Percentiles rank a stretch among this genome's conserved stretches.
These are phyloP conservation scores for Venturia carpophila DNA, from an alignment of 2,329 filamentous ascomycete species.

Conservation along the genomic window DNA sequence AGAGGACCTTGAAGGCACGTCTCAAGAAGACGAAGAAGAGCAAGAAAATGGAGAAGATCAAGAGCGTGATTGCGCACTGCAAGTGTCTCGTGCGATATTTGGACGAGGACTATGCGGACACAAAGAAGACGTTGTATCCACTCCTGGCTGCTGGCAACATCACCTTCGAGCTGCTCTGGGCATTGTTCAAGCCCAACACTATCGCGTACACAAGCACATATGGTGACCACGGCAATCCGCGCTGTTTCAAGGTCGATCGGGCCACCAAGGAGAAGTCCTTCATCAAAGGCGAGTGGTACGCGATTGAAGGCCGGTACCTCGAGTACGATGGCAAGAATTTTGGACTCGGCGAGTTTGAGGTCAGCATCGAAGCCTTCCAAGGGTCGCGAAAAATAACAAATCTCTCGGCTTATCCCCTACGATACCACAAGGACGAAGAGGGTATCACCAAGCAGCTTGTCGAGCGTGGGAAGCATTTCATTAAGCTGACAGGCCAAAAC, in stretches of 20 bases:
- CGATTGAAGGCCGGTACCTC: conserved; percentile 68
- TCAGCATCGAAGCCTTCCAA: conserved; percentile 67
- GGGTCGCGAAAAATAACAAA: conserved; percentile 76
- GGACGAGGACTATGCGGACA: conserved; percentile 71
- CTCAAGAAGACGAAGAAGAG: conserved; percentile 52
- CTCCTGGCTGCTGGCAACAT: conserved; percentile 76
- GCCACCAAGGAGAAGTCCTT: conserved; percentile 63
- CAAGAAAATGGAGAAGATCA: conserved; percentile 54
- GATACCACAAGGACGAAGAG: conserved; percentile 68
- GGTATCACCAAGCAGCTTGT: conserved; percentile 59
- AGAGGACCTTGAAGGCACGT: conserved; percentile 56
- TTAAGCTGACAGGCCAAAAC: conserved; percentile 70
- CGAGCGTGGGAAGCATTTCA: conserved; percentile 77
- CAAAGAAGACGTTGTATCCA: conserved; percentile 71
- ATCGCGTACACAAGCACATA: conserved; percentile 72
- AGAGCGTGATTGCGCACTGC: conserved; percentile 55
- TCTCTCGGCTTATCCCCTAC: conserved; percentile 66
- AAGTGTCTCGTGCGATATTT: conserved; percentile 68
- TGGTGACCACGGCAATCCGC: conserved; percentile 64
- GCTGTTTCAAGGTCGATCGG: conserved; percentile 74
- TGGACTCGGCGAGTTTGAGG: conserved; percentile 62
- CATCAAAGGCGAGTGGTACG: conserved; percentile 67
- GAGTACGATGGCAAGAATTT: conserved; percentile 86
- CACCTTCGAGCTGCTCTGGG: conserved; percentile 53
- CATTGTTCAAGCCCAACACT: conserved; percentile 61